Evolutionary conservation across 352 stramenopile genomes (phyloP).

Genomic region (Pythium chondricola): DNA sequence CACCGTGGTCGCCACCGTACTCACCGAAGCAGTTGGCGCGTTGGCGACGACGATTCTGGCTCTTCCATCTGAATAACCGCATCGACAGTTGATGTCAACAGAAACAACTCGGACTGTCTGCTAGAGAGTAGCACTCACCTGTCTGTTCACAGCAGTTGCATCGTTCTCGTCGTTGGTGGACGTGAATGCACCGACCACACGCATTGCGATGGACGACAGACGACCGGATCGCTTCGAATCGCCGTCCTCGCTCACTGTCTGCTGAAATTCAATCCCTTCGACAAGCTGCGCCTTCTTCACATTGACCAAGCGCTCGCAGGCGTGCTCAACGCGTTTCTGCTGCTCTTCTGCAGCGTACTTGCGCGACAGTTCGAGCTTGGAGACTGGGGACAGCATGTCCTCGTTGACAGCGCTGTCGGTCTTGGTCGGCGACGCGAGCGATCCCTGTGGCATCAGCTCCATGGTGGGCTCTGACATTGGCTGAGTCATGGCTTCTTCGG

Average conservation of each 20-base stretch:
- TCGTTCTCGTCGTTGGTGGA: slow-evolving; percentile 6
- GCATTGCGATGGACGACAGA: slow-evolving; percentile 16
- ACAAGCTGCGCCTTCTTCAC: slow-evolving; percentile 45
- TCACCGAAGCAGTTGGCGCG: slow-evolving; percentile 28
- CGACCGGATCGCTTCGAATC: slow-evolving; percentile 24
- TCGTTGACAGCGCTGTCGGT: slow-evolving; percentile 30
- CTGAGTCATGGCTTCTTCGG: slow-evolving; percentile 7
- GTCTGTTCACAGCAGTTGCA: not conserved
- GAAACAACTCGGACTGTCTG: not conserved
- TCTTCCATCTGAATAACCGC: not conserved
- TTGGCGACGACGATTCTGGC: slow-evolving; percentile 12
- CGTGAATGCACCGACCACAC: slow-evolving; percentile 20
- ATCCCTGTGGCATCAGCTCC: slow-evolving; percentile 10
- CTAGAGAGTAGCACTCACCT: not conserved
- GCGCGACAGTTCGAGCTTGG: slow-evolving; percentile 68
- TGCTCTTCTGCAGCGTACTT: slow-evolving; percentile 56
- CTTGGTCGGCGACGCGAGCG: slow-evolving; percentile 28
- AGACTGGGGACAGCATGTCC: slow-evolving; percentile 52
- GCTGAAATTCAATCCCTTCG: slow-evolving; percentile 57
- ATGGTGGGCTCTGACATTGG: slow-evolving; percentile 6
- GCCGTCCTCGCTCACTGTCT: slow-evolving; percentile 19
- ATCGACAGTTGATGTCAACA: not conserved
- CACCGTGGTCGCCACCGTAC: slow-evolving; percentile 2
- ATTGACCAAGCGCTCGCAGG: slow-evolving; percentile 42
- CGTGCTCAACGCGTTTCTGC: slow-evolving; percentile 57